These are phyloP conservation scores for Pyrenophora seminiperda DNA, from an alignment of 2,329 filamentous ascomycete genomes.

Conservation along the genomic window DNA sequence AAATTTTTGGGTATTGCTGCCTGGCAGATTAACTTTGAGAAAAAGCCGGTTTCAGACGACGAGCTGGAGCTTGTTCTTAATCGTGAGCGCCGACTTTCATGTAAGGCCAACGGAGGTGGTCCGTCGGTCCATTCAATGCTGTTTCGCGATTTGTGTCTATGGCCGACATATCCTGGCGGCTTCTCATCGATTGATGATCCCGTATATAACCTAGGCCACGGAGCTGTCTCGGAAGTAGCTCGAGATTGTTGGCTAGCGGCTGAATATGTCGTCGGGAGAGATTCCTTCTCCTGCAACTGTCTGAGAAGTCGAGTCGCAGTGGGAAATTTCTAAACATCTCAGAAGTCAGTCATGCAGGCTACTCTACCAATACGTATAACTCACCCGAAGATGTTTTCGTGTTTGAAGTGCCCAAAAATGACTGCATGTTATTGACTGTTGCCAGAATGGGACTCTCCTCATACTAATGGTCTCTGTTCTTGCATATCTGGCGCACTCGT, in stretches of 20 bases:
- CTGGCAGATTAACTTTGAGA: slow-evolving; percentile 22
- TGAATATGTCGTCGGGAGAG: not conserved
- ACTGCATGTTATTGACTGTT: slow-evolving; percentile 21
- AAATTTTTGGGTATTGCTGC: slow-evolving; percentile 10
- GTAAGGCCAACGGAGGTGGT: not conserved
- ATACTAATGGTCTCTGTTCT: slow-evolving; percentile 20
- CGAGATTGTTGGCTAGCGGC: slow-evolving; percentile 36
- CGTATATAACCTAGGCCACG: slow-evolving; percentile 28
- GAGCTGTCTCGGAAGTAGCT: slow-evolving; percentile 23
- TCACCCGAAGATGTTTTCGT: slow-evolving; percentile 12
- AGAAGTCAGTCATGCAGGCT: not conserved
- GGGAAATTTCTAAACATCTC: slow-evolving; percentile 8
- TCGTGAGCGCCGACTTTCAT: slow-evolving; percentile 1
- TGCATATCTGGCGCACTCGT: not conserved
- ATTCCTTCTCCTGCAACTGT: slow-evolving; percentile 2
- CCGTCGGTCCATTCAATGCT: slow-evolving; percentile 6
- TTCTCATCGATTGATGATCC: slow-evolving; percentile 25
- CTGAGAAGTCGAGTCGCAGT: slow-evolving; percentile 8
- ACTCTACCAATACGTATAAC: not conserved
- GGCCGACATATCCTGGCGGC: slow-evolving; percentile 18
- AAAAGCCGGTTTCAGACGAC: slow-evolving; percentile 8
- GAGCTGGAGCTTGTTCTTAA: slow-evolving; percentile 12
- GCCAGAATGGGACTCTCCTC: slow-evolving; percentile 27
- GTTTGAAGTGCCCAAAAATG: slow-evolving; percentile 17
- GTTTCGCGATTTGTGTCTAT: slow-evolving; percentile 3